Evolutionary conservation across 1,284 basidiomycete genomes (phyloP).

Genomic region (Peniophora sp.): DNA sequence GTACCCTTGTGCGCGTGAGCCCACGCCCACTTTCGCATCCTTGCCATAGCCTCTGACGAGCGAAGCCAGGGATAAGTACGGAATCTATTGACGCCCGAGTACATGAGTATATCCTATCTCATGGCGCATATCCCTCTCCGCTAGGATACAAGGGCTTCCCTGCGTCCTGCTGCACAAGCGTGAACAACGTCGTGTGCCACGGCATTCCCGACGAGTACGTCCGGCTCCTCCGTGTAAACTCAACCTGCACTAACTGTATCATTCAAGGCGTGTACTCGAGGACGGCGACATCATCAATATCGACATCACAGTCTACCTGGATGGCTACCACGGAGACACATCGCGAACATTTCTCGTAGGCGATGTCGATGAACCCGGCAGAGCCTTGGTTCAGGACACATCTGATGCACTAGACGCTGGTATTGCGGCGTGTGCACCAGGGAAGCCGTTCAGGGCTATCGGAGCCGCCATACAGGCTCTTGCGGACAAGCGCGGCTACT

Average conservation of each 20-base stretch:
- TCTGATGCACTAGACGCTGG: slow-evolving; percentile 64
- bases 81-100: slow-evolving; percentile 62
- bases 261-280: slow-evolving; percentile 55
- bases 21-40: not conserved
- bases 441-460: slow-evolving; percentile 64
- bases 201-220: slow-evolving; percentile 82
- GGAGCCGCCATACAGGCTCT: slow-evolving; percentile 67
- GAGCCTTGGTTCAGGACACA: slow-evolving; percentile 54
- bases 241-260: slow-evolving; percentile 1
- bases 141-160: slow-evolving; percentile 78
- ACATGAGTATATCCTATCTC: slow-evolving; percentile 61
- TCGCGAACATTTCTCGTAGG: slow-evolving; percentile 77
- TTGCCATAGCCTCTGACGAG: slow-evolving; percentile 1
- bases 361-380: slow-evolving; percentile 60
- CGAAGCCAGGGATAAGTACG: slow-evolving; percentile 49
- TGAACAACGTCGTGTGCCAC: slow-evolving; percentile 82
- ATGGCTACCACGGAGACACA: slow-evolving; percentile 84
- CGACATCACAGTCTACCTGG: slow-evolving; percentile 73
- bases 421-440: slow-evolving; percentile 73
- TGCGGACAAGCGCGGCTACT: slow-evolving; percentile 35
- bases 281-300: slow-evolving; percentile 81
- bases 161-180: slow-evolving; percentile 80
- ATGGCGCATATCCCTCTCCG: slow-evolving; percentile 84
- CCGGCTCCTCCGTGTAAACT: not conserved
- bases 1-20: slow-evolving; percentile 46